Percentiles rank a stretch among this genome's conserved stretches.
These are phyloP conservation scores for Cryptosporidium ubiquitum DNA, from an alignment of 169 alveolate genomes.

Conservation along the genomic window DNA sequence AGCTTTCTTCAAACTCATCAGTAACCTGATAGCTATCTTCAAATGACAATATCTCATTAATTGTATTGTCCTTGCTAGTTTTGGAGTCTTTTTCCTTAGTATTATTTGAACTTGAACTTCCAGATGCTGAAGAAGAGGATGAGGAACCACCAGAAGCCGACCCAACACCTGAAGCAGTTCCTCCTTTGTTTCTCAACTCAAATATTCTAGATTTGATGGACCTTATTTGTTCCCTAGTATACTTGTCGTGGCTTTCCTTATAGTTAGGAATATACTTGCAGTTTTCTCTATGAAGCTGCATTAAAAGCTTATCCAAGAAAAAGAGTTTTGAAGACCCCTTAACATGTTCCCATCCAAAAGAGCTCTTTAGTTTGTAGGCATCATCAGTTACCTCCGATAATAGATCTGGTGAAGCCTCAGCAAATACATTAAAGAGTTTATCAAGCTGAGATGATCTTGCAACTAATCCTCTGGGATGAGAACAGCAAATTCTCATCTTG, in stretches of 20 bases:
- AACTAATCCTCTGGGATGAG: slow-evolving; percentile 89
- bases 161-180: not conserved
- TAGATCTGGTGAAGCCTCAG: slow-evolving; percentile 73
- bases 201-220: slow-evolving; percentile 62
- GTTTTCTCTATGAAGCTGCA: slow-evolving; percentile 87
- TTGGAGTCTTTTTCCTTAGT: slow-evolving; percentile 6
- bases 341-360: slow-evolving; percentile 86
- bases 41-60: slow-evolving; percentile 18
- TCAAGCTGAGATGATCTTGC: slow-evolving; percentile 85
- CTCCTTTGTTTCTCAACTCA: slow-evolving; percentile 58
- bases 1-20: slow-evolving; percentile 56
- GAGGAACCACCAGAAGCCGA: not conserved
- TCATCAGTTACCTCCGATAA: slow-evolving; percentile 75
- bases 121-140: not conserved
- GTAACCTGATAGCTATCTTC: slow-evolving; percentile 39
- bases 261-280: slow-evolving; percentile 83
- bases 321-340: slow-evolving; percentile 87
- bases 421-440: slow-evolving; percentile 83
- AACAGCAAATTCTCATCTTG: slow-evolving; percentile 90
- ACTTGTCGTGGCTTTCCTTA: slow-evolving; percentile 72
- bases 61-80: not conserved
- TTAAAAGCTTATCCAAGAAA: slow-evolving; percentile 88
- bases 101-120: not conserved
- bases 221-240: slow-evolving; percentile 50
- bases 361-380: slow-evolving; percentile 75